Percentiles rank a stretch among this genome's conserved stretches.
Evolutionary conservation across 2,329 filamentous ascomycete species (phyloP).

Genomic region (Aspergillus sojae): DNA sequence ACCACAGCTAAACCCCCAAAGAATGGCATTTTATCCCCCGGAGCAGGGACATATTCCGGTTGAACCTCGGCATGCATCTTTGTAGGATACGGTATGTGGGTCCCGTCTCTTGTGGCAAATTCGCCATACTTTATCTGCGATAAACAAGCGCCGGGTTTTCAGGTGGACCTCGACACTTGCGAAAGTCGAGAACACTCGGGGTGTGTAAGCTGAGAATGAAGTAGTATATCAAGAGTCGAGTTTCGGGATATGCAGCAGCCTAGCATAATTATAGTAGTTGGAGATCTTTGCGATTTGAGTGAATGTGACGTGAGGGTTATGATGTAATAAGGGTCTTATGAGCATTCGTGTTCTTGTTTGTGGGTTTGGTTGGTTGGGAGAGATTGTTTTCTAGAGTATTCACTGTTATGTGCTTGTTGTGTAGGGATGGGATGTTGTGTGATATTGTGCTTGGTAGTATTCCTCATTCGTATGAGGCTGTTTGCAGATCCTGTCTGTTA

Average conservation of each 20-base stretch:
- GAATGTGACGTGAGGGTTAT: background rate
- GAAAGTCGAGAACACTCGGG: background rate
- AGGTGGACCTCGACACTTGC: background rate
- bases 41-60: background rate
- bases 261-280: background rate
- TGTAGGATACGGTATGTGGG: background rate
- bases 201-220: background rate
- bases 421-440: background rate
- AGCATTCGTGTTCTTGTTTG: too few species aligned
- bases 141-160: background rate
- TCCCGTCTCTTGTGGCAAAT: background rate
- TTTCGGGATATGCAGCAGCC: background rate
- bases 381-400: background rate
- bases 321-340: background rate
- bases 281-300: background rate
- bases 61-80: background rate
- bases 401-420: background rate
- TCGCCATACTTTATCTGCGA: background rate
- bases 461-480: too few species aligned
- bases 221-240: background rate
- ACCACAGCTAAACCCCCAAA: too few species aligned
- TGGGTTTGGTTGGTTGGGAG: too few species aligned
- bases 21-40: background rate
- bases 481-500: too few species aligned
- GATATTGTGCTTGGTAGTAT: background rate